Conservation (phyloP, 441 rosid genomes). For the Corymbia calophylla region DNA sequence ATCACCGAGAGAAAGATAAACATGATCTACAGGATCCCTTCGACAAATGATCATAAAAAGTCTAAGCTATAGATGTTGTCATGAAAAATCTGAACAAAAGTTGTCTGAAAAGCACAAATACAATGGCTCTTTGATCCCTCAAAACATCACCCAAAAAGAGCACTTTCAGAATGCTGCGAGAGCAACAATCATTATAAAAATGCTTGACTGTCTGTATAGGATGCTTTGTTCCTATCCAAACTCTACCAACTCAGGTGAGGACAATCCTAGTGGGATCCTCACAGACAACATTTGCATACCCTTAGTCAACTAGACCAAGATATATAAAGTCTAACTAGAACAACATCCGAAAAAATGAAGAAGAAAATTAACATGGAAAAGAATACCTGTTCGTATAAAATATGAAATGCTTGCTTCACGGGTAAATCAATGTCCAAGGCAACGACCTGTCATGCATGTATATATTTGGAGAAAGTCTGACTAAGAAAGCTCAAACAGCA, state of each 20-base stretch:
- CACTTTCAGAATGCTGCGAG: not conserved
- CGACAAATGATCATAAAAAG: not conserved
- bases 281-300: not conserved
- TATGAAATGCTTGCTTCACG: slow-evolving; percentile 66
- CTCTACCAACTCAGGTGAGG: not conserved
- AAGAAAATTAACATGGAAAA: not conserved
- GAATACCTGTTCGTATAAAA: slow-evolving; percentile 54
- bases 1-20: not conserved
- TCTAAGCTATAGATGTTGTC: not conserved
- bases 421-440: slow-evolving; percentile 62
- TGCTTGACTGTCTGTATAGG: not conserved
- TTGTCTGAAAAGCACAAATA: not conserved
- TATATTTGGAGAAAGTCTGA: not conserved
- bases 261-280: not conserved
- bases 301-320: not conserved
- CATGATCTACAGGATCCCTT: not conserved
- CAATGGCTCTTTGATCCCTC: not conserved
- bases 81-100: not conserved
- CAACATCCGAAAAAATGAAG: not conserved
- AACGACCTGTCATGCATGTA: slow-evolving; percentile 28
- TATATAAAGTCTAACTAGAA: not conserved
- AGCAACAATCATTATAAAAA: not conserved
- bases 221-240: not conserved
- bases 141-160: not conserved
- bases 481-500: not conserved